Evolutionary conservation across 2,329 filamentous ascomycete genomes (phyloP).

Genomic region (Fusarium nurragi): DNA sequence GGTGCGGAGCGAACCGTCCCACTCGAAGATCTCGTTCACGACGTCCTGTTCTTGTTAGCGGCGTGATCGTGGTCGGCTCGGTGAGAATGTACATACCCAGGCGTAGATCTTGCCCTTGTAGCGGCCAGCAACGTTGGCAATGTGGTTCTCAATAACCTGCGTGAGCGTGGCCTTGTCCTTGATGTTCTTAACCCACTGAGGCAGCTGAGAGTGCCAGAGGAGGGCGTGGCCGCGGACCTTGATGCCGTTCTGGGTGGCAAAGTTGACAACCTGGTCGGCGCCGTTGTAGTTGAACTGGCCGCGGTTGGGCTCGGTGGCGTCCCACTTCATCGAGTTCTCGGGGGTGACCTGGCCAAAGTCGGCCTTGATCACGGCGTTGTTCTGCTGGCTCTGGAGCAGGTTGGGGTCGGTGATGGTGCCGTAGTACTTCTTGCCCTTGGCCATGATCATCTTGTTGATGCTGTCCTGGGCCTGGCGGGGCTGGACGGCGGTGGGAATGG

Average conservation of each 20-base stretch:
- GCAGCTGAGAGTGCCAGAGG: slow-evolving; percentile 71
- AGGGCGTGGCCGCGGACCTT: slow-evolving; percentile 71
- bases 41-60: slow-evolving; percentile 58
- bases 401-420: slow-evolving; percentile 67
- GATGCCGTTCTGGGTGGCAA: slow-evolving; percentile 62
- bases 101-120: slow-evolving; percentile 69
- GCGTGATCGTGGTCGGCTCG: neutral
- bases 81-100: neutral
- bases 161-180: slow-evolving; percentile 62
- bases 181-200: slow-evolving; percentile 67
- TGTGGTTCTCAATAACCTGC: slow-evolving; percentile 66
- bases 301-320: slow-evolving; percentile 51
- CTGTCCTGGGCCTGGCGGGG: slow-evolving; percentile 11
- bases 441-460: slow-evolving; percentile 54
- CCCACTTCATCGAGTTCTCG: slow-evolving; percentile 79
- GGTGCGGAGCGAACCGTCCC: slow-evolving; percentile 66
- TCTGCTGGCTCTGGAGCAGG: slow-evolving; percentile 53
- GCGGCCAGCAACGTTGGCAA: slow-evolving; percentile 63
- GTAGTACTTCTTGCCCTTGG: slow-evolving; percentile 70
- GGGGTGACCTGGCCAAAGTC: slow-evolving; percentile 73
- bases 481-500: slow-evolving; percentile 17
- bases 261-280: slow-evolving; percentile 69
- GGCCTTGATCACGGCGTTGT: slow-evolving; percentile 63
- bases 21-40: slow-evolving; percentile 72
- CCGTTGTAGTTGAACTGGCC: slow-evolving; percentile 66